These are phyloP conservation scores for Calamus simplicifolius DNA, from an alignment of 176 grass and related monocot species.

Conservation along the genomic window DNA sequence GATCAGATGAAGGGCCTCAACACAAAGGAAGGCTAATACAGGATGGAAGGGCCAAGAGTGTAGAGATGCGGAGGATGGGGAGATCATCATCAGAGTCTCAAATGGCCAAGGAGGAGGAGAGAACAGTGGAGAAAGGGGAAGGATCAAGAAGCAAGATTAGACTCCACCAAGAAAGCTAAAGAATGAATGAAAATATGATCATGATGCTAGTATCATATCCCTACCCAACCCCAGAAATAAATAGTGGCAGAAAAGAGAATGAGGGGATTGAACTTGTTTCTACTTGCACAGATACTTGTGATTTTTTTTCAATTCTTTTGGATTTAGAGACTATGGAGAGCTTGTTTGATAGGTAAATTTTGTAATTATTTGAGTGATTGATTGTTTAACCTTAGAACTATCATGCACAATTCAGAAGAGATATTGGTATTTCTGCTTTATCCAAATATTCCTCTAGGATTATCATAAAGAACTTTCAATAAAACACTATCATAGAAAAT, in stretches of 20 bases:
- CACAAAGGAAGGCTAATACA: no score
- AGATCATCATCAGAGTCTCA: constrained; percentile 38
- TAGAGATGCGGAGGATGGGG: constrained; percentile 20
- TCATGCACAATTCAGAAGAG: no score
- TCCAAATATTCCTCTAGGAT: no score
- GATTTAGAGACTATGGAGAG: background rate
- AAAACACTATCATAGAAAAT: no score
- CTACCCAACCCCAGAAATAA: background rate
- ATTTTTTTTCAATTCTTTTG: background rate
- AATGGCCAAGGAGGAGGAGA: constrained; percentile 30
- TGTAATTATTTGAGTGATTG: no score
- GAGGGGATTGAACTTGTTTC: background rate
- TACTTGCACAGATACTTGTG: background rate
- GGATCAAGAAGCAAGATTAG: constrained; percentile 18
- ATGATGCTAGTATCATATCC: background rate
- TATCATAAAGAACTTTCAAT: no score
- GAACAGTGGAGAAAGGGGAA: constrained; percentile 22
- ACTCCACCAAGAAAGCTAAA: background rate
- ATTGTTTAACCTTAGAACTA: no score
- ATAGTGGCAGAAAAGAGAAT: no score
- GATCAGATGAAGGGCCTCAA: no score
- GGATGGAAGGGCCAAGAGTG: constrained; percentile 1
- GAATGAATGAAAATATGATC: background rate
- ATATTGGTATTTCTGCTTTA: no score
- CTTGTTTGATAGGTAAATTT: no score